Evolutionary conservation across 2,329 filamentous ascomycete species (phyloP).

Genomic region (Cordyceps cicadae): DNA sequence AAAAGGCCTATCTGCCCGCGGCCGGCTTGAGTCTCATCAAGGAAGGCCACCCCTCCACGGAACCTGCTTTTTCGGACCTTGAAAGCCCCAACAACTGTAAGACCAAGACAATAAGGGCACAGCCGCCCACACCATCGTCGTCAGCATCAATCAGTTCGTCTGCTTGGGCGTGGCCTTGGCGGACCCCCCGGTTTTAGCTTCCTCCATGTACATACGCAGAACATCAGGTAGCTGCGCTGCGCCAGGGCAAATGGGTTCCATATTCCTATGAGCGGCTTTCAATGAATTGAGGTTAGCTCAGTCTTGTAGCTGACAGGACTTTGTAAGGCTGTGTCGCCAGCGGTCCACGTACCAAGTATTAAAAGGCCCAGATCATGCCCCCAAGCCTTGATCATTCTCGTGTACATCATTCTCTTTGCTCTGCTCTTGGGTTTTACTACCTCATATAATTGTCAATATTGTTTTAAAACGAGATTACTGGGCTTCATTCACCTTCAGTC

Average conservation of each 20-base stretch:
- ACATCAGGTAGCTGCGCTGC: neutral
- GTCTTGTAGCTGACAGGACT: neutral
- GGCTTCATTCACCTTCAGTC: no score
- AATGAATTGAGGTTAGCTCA: neutral
- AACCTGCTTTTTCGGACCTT: neutral
- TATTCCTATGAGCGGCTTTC: neutral
- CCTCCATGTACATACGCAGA: neutral
- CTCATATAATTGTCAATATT: no score
- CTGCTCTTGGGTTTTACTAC: neutral
- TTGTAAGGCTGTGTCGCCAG: neutral
- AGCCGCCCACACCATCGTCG: neutral
- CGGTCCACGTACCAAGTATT: neutral
- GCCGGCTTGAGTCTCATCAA: neutral
- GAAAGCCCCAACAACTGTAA: neutral
- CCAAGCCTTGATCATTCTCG: neutral
- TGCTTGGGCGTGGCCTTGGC: neutral
- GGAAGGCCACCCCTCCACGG: neutral
- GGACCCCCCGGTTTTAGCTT: neutral
- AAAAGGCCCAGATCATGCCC: neutral
- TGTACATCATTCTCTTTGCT: neutral
- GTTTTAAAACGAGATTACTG: no score
- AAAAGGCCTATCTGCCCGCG: neutral
- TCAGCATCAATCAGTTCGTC: conserved; percentile 1
- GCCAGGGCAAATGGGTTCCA: neutral
- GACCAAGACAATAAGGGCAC: neutral